These are phyloP conservation scores for Rhodotorula mucilaginosa DNA, from an alignment of 1,284 basidiomycete genomes.

Conservation along the genomic window DNA sequence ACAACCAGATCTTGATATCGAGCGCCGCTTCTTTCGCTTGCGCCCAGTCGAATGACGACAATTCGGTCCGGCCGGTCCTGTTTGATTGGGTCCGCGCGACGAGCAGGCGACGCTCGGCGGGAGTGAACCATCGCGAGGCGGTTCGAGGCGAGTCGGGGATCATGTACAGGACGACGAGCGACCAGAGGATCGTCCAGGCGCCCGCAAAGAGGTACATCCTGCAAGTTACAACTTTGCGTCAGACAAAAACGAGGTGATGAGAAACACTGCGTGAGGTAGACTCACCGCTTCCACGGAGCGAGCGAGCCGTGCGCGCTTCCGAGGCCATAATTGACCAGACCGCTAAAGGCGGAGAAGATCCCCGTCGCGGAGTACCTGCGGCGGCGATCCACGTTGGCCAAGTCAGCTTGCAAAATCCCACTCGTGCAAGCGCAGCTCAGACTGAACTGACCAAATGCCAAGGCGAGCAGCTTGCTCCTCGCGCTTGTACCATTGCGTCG, in stretches of 20 bases:
- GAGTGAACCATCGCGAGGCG: conserved; percentile 49
- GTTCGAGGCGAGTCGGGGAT: conserved; percentile 53
- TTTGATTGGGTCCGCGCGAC: conserved; percentile 49
- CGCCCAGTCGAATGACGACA: conserved; percentile 45
- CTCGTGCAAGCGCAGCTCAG: neutral
- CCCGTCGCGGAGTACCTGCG: conserved; percentile 57
- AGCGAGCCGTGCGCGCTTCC: conserved; percentile 48
- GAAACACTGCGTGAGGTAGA: too few relatives aligned
- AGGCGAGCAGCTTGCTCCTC: conserved; percentile 42
- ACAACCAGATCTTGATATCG: conserved; percentile 55
- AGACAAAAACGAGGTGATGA: neutral
- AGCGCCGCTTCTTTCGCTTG: conserved; percentile 52
- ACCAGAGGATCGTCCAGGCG: conserved; percentile 53
- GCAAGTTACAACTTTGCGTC: neutral
- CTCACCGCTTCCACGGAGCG: conserved; percentile 52
- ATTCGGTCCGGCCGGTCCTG: conserved; percentile 43
- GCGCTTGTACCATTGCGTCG: conserved; percentile 55
- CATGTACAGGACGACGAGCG: conserved; percentile 50
- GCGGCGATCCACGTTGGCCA: conserved; percentile 8
- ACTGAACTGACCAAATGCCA: conserved; percentile 33
- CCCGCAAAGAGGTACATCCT: conserved; percentile 43
- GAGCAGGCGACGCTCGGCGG: conserved; percentile 49
- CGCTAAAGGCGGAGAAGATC: conserved; percentile 51
- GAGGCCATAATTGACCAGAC: conserved; percentile 55
- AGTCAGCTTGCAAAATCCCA: neutral